A percentile compares a stretch with the other conserved stretches of the same genome.
These are phyloP conservation scores for Akanthomyces uredinophilus DNA, from an alignment of 2,329 filamentous ascomycete genomes.

Conservation along the genomic window DNA sequence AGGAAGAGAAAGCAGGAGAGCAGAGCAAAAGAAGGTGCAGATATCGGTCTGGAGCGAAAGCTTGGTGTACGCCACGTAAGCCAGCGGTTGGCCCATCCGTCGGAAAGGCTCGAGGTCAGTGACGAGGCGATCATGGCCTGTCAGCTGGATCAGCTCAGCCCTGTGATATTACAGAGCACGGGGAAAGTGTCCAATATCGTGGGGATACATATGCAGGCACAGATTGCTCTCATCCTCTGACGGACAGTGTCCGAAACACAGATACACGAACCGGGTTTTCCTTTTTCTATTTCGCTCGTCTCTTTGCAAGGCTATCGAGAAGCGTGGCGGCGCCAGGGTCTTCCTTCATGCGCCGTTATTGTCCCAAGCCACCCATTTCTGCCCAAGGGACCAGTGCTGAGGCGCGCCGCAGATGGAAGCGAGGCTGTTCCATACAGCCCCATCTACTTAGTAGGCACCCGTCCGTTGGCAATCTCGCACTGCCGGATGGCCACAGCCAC, in stretches of 20 bases:
- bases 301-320: not conserved
- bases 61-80: not conserved
- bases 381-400: not conserved
- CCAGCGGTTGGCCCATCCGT: not conserved
- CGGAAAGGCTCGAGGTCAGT: not conserved
- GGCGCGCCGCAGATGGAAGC: not conserved
- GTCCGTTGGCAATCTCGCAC: not conserved
- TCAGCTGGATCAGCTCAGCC: constrained; percentile 7
- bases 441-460: not conserved
- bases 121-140: not conserved
- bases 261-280: not conserved
- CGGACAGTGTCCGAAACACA: constrained; percentile 7
- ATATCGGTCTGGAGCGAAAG: not conserved
- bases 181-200: not conserved
- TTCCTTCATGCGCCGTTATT: not conserved
- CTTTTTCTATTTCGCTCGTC: not conserved
- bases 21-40: not conserved
- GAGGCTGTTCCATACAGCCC: constrained; percentile 8
- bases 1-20: not conserved
- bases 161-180: not conserved
- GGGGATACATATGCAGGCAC: not conserved
- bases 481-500: not conserved
- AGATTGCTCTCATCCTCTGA: not conserved
- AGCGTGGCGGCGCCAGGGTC: not conserved
- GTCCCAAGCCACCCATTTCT: not conserved